Evolutionary conservation across 495 filamentous ascomycete species (phyloP).

Genomic region (Saxophila tyrrhenica): DNA sequence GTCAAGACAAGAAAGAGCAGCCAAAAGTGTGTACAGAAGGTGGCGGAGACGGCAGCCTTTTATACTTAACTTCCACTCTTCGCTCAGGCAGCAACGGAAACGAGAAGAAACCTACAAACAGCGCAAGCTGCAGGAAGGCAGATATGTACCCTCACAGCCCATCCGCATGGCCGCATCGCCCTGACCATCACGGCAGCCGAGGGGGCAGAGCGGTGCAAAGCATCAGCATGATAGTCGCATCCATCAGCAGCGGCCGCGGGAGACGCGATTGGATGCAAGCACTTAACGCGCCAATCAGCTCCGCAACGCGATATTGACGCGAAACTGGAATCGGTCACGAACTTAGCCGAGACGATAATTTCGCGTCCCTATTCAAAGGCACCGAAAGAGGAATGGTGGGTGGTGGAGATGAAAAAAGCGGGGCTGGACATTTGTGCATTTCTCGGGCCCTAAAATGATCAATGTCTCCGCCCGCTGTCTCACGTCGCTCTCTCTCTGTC

Average conservation of each 20-base stretch:
- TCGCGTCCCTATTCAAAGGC: too few species aligned
- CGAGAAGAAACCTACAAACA: not conserved
- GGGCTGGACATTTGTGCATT: too few species aligned
- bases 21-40: constrained; percentile 6
- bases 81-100: constrained; percentile 11
- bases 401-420: too few species aligned
- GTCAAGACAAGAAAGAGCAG: not conserved
- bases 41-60: not conserved
- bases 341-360: too few species aligned
- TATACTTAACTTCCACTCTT: not conserved
- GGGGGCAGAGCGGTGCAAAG: not conserved
- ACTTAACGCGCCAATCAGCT: constrained; percentile 8
- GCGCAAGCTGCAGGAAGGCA: not conserved
- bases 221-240: not conserved
- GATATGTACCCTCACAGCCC: not conserved
- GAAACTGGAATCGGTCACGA: too few species aligned
- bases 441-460: too few species aligned
- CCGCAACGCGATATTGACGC: constrained; percentile 9
- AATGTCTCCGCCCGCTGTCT: too few species aligned
- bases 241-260: not conserved
- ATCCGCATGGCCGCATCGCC: not conserved
- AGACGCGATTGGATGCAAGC: constrained; percentile 23
- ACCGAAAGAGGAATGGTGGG: too few species aligned
- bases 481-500: too few species aligned
- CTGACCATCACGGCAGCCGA: not conserved